phyloP scores from a whole-genome alignment of 495 filamentous ascomycete genomes.

The Astrothelium subdiscretum region DNA sequence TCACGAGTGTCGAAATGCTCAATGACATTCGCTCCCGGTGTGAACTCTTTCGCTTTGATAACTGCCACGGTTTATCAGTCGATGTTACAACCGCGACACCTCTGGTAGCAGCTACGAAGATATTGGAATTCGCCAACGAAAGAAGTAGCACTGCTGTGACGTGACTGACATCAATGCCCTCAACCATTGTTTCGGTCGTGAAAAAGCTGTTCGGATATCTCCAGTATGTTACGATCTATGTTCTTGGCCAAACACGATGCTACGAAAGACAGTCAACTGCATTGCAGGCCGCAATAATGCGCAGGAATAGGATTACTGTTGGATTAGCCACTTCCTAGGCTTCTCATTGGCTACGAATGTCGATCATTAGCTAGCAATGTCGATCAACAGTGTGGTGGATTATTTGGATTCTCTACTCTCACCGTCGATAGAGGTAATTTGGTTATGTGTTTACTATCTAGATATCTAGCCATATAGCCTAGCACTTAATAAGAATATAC shows the following conservation, averaged over 20 bases:
- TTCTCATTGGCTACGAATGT: too few species aligned
- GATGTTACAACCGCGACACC: not conserved
- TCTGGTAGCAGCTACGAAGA: not conserved
- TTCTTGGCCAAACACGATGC: not conserved
- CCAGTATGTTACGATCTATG: not conserved
- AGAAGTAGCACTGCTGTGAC: not conserved
- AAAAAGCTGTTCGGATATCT: not conserved
- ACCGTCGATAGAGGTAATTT: too few species aligned
- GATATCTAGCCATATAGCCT: too few species aligned
- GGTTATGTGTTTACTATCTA: too few species aligned
- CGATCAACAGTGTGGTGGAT: too few species aligned
- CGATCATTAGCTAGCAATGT: too few species aligned
- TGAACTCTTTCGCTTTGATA: not conserved
- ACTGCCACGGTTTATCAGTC: not conserved
- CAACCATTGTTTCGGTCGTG: not conserved
- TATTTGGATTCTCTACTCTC: too few species aligned
- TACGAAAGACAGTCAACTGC: not conserved
- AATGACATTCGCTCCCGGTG: not conserved
- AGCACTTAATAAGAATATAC: too few species aligned
- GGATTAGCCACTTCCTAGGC: too few species aligned
- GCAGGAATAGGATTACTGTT: not conserved
- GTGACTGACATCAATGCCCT: not conserved
- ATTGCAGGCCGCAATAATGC: not conserved
- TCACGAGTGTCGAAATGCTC: not conserved
- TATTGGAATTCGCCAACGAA: not conserved